Evolutionary conservation across 345 rosid genomes (phyloP).

Genomic region (Syzygium jambos): DNA sequence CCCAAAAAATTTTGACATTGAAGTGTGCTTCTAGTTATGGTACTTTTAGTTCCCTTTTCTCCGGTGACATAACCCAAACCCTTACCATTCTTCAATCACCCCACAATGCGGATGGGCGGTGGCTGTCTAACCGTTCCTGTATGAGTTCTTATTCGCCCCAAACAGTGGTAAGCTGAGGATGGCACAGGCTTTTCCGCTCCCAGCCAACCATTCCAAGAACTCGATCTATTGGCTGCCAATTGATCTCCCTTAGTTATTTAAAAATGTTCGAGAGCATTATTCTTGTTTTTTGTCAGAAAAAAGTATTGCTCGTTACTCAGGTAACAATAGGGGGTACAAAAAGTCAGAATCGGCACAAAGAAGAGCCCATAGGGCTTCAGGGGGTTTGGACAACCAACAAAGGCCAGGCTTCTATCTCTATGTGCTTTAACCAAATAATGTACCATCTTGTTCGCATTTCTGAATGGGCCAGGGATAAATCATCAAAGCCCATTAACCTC

Average conservation of each 20-base stretch:
- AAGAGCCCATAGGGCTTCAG: accelerated
- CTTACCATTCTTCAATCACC: too few relatives aligned
- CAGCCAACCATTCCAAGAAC: neutral
- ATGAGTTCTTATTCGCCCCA: neutral
- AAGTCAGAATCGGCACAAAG: accelerated
- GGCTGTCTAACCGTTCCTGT: neutral
- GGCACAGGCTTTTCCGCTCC: neutral
- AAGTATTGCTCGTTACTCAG: neutral
- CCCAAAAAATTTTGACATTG: too few relatives aligned
- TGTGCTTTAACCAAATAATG: neutral
- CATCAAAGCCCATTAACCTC: neutral
- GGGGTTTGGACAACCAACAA: neutral
- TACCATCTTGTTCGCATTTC: neutral
- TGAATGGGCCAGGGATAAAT: neutral
- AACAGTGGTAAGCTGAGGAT: neutral
- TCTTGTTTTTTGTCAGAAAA: too few relatives aligned
- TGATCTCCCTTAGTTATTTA: neutral
- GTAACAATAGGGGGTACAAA: accelerated
- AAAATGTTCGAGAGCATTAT: too few relatives aligned
- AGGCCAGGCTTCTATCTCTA: neutral
- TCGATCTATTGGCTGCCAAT: neutral
- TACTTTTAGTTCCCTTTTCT: too few relatives aligned
- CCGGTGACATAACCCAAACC: neutral
- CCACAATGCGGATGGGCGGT: neutral
- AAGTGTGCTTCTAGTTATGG: neutral